Conservation (phyloP, 1,139 yeast genomes). For the Barnettozyma hawaiiensis region DNA sequence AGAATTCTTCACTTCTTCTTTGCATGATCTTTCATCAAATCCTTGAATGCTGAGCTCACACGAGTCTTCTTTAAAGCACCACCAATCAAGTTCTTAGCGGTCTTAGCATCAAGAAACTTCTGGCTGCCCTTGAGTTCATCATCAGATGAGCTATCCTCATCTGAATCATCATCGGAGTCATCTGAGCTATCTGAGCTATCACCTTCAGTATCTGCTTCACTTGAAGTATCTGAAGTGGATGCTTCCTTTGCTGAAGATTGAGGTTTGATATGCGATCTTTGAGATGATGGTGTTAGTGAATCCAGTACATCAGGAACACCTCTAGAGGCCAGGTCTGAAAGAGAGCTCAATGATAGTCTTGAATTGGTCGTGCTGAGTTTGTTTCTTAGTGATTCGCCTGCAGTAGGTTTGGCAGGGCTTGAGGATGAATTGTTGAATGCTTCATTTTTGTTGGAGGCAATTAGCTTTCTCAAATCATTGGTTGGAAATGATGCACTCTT, state of each 20-base stretch:
- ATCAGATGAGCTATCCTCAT: conserved; percentile 27
- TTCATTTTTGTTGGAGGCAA: background rate
- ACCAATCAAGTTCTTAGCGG: conserved; percentile 35
- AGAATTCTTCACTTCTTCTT: conserved; percentile 4
- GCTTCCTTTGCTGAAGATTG: background rate
- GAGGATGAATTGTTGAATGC: conserved; percentile 4
- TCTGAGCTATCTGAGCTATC: conserved; percentile 20
- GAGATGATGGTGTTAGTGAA: conserved; percentile 23
- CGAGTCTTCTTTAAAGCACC: conserved; percentile 25
- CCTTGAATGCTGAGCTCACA: conserved; percentile 46
- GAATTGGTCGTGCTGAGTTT: conserved; percentile 18
- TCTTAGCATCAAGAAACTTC: conserved; percentile 36
- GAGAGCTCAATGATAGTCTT: conserved; percentile 42
- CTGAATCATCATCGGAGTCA: conserved; percentile 13
- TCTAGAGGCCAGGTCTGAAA: conserved; percentile 50
- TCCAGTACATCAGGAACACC: conserved; percentile 65
- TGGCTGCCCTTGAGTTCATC: conserved; percentile 21
- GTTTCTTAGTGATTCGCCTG: background rate
- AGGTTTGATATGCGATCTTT: conserved; percentile 5
- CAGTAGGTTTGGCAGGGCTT: background rate
- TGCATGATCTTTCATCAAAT: conserved; percentile 42
- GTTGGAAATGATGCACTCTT: conserved; percentile 25
- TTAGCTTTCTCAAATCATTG: conserved; percentile 12
- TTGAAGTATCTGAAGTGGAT: conserved; percentile 6
- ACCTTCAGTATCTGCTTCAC: conserved; percentile 11